These are phyloP conservation scores for Sugiyamaella mastotermitis DNA, from an alignment of 805 yeast genomes.

Conservation along the genomic window DNA sequence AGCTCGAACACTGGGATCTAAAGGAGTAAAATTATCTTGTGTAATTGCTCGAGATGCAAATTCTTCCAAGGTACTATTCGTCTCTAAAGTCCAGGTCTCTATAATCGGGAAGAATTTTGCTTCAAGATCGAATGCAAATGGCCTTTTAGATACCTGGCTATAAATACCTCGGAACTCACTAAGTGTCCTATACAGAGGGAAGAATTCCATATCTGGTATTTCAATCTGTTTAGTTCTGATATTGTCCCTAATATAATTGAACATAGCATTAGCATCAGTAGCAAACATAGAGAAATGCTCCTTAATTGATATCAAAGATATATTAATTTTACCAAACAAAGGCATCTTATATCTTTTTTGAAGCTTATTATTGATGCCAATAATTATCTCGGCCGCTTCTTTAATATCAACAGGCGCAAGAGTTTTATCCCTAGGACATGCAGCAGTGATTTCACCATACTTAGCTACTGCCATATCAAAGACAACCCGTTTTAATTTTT, in stretches of 20 bases:
- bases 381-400: conserved; percentile 49
- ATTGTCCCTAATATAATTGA: conserved; percentile 23
- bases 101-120: conserved; percentile 45
- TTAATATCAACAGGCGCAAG: conserved; percentile 50
- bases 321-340: conserved; percentile 50
- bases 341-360: conserved; percentile 59
- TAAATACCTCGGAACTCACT: conserved; percentile 48
- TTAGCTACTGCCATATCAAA: conserved; percentile 37
- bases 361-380: conserved; percentile 42
- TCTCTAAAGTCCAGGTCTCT: conserved; percentile 36
- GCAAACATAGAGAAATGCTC: conserved; percentile 28
- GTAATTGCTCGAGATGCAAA: too few relatives aligned
- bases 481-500: conserved; percentile 27
- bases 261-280: conserved; percentile 31
- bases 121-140: conserved; percentile 54
- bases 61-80: too few relatives aligned
- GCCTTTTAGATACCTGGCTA: conserved; percentile 34
- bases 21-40: conserved; percentile 51
- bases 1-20: conserved; percentile 36
- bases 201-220: conserved; percentile 47
- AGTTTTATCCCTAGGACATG: conserved; percentile 55
- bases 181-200: conserved; percentile 49
- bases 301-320: conserved; percentile 35
- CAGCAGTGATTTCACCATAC: conserved; percentile 38
- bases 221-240: conserved; percentile 19